Evolutionary conservation across 352 stramenopile genomes (phyloP).

Genomic region (Phytophthora boehmeriae): DNA sequence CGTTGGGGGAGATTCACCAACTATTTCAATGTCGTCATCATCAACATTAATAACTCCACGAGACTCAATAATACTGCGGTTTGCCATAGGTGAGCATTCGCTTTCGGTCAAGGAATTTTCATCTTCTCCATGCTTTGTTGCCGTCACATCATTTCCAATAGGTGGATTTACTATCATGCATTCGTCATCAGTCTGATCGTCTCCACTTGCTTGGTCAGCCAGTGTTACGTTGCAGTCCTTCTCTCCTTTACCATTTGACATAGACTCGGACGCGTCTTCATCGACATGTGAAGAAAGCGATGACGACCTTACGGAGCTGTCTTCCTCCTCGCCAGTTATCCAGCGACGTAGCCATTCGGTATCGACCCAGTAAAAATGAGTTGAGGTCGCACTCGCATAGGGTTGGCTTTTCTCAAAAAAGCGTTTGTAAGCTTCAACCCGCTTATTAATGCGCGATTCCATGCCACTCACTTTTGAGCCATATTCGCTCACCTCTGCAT

Average conservation of each 20-base stretch:
- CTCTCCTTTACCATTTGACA: slow-evolving; percentile 10
- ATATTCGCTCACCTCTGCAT: slow-evolving; percentile 55
- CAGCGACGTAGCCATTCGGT: slow-evolving; percentile 63
- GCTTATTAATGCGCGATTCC: slow-evolving; percentile 56
- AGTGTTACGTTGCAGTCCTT: slow-evolving; percentile 4
- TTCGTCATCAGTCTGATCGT: slow-evolving; percentile 24
- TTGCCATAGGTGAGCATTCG: slow-evolving; percentile 18
- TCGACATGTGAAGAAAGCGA: slow-evolving; percentile 17
- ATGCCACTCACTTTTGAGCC: slow-evolving; percentile 44
- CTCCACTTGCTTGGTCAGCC: slow-evolving; percentile 9
- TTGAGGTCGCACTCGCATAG: slow-evolving; percentile 36
- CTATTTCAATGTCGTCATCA: slow-evolving; percentile 19
- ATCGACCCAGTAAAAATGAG: slow-evolving; percentile 76
- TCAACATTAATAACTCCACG: slow-evolving; percentile 6
- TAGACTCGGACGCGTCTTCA: slow-evolving; percentile 6
- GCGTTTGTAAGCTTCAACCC: slow-evolving; percentile 57
- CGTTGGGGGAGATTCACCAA: slow-evolving; percentile 12
- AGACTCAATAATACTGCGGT: background rate
- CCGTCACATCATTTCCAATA: slow-evolving; percentile 5
- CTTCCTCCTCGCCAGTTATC: slow-evolving; percentile 63
- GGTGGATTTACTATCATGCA: slow-evolving; percentile 25
- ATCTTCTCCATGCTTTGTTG: slow-evolving; percentile 10
- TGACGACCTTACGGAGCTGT: slow-evolving; percentile 10
- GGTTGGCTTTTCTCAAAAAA: slow-evolving; percentile 67
- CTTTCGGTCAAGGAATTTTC: slow-evolving; percentile 23